Base-by-base conservation (phyloP, 768 basidiomycete genomes). In the Russula emetica region DNA sequence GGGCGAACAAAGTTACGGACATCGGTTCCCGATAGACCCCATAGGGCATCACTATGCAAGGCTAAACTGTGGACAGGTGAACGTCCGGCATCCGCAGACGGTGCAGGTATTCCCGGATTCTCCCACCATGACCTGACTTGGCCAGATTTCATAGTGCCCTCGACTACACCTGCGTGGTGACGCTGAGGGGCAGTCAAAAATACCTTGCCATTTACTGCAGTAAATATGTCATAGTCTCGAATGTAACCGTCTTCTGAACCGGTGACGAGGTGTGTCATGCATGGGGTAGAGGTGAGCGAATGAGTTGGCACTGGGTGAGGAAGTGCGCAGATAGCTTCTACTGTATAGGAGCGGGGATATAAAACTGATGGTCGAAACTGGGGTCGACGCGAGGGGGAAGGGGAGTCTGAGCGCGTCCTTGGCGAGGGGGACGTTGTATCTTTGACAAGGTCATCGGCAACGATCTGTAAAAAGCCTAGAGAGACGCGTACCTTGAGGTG, bases 211-310 rank as follows among this genome's bases (percentile, higher is more conserved):
- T 98, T 98, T 45, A 93, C 87, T 44, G 90, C 85, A 45, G 88
- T 73, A 75, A 92, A 97, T 54, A 96, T 83, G 73, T 98, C 93
- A 76, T 95, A 98, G 76, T 92, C 83, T 42, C 94, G 85, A 50
- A 98, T 88, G 69, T 92, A 94, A 10, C 94, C 95, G 72, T 98
- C 94, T 68, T 96, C 90, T 14, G 90, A 92, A 40, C 94, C 94
- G 16, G 95, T 95, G 36, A 96, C 74, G 24, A 97, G 78, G 72
- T 94, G 92, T 22, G 90, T 85, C 83, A 95, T 85, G 75, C 94
- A 96, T 30, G 83, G 75, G 0, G 93, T 94, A 4, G 89, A 80
- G 11, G 94, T 90, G 14, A 98, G 83, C n/a, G 90, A 82, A 74
- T 97, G 91, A 0, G 91, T 93, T 5, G 93, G 86, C 5, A 84